A percentile compares a stretch with the other conserved stretches of the same genome.
Conservation (phyloP, 768 basidiomycete genomes). For the Pisolithus tinctorius region DNA sequence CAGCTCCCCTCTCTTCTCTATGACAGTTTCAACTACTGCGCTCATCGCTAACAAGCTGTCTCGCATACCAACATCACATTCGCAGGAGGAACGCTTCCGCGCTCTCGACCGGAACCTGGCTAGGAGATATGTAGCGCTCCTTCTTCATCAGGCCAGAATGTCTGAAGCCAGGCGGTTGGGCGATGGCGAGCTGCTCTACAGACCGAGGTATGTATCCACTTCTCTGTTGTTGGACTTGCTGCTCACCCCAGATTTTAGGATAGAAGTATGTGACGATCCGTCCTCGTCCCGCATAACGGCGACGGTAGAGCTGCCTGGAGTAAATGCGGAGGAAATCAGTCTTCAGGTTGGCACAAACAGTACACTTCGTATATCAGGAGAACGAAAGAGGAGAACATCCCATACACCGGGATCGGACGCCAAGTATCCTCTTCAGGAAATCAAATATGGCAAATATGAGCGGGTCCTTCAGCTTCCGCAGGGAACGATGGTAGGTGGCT, state of each 20-base stretch:
- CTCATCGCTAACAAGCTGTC: conserved; percentile 21
- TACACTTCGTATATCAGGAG: conserved; percentile 29
- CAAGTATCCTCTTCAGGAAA: conserved; percentile 29
- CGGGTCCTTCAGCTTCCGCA: conserved; percentile 31
- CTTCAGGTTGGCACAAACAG: conserved; percentile 27
- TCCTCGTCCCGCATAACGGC: conserved; percentile 27
- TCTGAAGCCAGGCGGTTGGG: conserved; percentile 15
- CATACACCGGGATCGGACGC: conserved; percentile 11
- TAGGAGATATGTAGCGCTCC: conserved; percentile 20
- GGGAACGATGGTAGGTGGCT: conserved; percentile 28
- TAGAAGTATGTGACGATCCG: conserved; percentile 35
- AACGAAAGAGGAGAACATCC: conserved; percentile 16
- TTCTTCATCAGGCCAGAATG: conserved; percentile 15
- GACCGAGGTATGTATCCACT: conserved; percentile 21
- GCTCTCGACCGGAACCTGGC: conserved; percentile 27
- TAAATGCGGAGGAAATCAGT: conserved; percentile 28
- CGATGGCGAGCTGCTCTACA: conserved; percentile 26
- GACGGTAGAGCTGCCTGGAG: conserved; percentile 34
- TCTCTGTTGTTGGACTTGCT: background rate
- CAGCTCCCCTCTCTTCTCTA: conserved; percentile 1
- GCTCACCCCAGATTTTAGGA: conserved; percentile 20
- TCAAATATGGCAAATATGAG: conserved; percentile 34
- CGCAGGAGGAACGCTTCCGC: conserved; percentile 22
- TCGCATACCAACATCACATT: conserved; percentile 3
- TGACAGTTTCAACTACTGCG: conserved; percentile 18